These are phyloP conservation scores for Tetrahymena elliotti DNA, from an alignment of 73 alveolate genomes.

Conservation along the genomic window DNA sequence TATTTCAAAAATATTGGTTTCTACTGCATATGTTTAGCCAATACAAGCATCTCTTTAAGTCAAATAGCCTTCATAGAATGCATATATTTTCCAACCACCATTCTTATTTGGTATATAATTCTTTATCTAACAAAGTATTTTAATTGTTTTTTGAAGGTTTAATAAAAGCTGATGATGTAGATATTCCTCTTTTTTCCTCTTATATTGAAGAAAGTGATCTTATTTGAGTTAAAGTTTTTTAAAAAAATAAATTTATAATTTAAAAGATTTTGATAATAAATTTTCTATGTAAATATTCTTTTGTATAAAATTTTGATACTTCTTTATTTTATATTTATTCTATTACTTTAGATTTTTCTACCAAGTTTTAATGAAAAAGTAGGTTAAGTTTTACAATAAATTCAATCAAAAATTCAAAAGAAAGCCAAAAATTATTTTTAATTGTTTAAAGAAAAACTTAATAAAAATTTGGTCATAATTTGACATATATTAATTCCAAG, in stretches of 20 bases:
- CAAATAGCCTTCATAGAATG: neutral
- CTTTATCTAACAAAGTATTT: neutral
- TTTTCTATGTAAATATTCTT: neutral
- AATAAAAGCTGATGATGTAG: neutral
- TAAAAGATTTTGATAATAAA: no score
- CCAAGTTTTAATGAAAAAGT: no score
- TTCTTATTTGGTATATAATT: neutral
- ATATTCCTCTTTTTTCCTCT: neutral
- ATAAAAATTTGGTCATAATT: no score
- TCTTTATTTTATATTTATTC: no score
- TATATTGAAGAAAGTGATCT: neutral
- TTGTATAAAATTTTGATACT: no score
- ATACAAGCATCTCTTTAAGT: neutral
- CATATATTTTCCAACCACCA: neutral
- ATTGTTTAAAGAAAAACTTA: no score
- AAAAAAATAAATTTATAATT: neutral
- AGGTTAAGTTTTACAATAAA: no score
- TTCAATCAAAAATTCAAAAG: no score
- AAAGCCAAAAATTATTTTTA: no score
- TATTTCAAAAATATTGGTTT: neutral
- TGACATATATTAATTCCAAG: no score
- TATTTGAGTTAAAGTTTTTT: neutral
- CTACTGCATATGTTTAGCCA: neutral
- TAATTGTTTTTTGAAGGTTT: neutral
- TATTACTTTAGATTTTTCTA: no score